Base-by-base conservation (phyloP, 2,329 filamentous ascomycete species). In the Colletotrichum eleusines region DNA sequence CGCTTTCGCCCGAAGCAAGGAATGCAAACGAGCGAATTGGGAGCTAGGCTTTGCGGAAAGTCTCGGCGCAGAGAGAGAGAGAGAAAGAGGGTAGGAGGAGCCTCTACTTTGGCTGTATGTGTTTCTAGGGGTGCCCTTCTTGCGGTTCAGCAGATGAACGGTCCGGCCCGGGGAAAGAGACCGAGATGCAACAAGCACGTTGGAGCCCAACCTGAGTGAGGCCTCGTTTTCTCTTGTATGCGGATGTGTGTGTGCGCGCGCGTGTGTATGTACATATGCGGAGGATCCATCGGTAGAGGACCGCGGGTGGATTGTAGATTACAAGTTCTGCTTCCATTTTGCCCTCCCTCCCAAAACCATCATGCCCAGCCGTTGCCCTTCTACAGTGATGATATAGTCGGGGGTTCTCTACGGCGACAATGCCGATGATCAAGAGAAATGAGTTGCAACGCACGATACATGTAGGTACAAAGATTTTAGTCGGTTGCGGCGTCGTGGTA, bases 251-350 rank as follows among this genome's bases (percentile, higher is more conserved):
- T 66, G 62, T 14, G 64, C 38, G 53, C 23, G 63, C 71, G 63
- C 69, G 60, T 42, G 62, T 64, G 62, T 65, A 44, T 73, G 66
- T 69, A 70, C 71, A 73, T 71, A 70, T 70, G 68, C 63, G 63
- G 61, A 71, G 67, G 60, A 55, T 61, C 69, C 70, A 68, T 64
- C 64, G 60, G 51, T 50, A 72, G 60, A 72, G 33, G 69, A 58
- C 60, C 46, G 50, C 63, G 42, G 69, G 61, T 65, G 71, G 63
- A 61, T 72, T 72, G 67, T 72, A 72, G 67, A 72, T 67, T 71
- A 71, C 51, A 60, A 71, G 69, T 70, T 65, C 60, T 72, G 69
- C 66, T 70, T 60, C 55, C 33, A 57, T 55, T 38, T 44, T 63
- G 5, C 26, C 26, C 51, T 1, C 33, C 42, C 33, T 5, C 28